These are phyloP conservation scores for Trichoderma atroviride DNA, from an alignment of 2,329 filamentous ascomycete species.

Conservation along the genomic window DNA sequence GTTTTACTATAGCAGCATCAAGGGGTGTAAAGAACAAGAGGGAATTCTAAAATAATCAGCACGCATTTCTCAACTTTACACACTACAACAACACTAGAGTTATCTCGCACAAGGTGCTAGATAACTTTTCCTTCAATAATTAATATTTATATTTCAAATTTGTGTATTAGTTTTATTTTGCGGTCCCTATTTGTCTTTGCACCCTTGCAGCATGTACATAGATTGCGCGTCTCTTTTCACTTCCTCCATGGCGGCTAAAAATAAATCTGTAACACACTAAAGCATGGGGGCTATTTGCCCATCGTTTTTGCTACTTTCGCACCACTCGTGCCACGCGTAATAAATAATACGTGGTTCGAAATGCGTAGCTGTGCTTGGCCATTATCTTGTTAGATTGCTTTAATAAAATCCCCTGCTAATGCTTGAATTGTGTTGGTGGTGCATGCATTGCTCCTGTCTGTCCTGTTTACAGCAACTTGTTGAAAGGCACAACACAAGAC, in stretches of 20 bases:
- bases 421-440: background rate
- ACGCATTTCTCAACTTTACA: too few species aligned
- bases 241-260: conserved; percentile 5
- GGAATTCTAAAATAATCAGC: too few species aligned
- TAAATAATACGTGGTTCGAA: background rate
- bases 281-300: background rate
- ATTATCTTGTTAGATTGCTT: background rate
- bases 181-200: too few species aligned
- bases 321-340: background rate
- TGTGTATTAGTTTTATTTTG: too few species aligned
- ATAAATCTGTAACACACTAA: conserved; percentile 21
- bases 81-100: too few species aligned
- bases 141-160: too few species aligned
- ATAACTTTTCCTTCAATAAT: too few species aligned
- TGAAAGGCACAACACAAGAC: background rate
- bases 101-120: too few species aligned
- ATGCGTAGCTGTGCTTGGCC: background rate
- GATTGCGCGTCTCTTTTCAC: background rate
- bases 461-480: background rate
- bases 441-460: background rate
- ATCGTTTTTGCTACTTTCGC: background rate
- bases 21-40: too few species aligned
- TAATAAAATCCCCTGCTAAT: background rate
- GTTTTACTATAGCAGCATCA: too few species aligned
- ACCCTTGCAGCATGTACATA: too few species aligned